Evolutionary conservation across 1,139 yeast genomes (phyloP).

Genomic region (Saccharomyces hybrid): DNA sequence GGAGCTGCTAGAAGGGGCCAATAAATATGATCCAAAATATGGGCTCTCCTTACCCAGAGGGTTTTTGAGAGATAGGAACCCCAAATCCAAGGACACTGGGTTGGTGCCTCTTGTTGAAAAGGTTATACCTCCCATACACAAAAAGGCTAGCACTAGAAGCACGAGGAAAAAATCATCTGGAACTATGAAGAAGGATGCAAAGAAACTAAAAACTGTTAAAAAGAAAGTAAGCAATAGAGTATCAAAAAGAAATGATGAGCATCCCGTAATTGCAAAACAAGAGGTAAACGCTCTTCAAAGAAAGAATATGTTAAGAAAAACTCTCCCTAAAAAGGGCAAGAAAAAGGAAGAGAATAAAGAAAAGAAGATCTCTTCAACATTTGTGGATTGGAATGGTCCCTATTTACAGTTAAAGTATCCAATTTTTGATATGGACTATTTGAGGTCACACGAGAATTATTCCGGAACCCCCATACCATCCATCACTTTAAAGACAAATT

Average conservation of each 20-base stretch:
- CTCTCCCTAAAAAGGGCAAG: not conserved
- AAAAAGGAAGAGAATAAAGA: constrained; percentile 1
- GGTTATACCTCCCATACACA: not conserved
- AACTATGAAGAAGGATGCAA: not conserved
- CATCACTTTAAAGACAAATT: constrained; percentile 15
- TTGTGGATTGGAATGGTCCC: constrained; percentile 11
- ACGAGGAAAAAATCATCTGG: not conserved
- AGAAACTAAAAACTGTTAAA: not conserved
- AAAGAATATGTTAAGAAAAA: not conserved
- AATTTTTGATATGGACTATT: constrained; percentile 17
- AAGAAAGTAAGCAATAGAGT: not conserved
- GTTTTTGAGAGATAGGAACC: constrained; percentile 11
- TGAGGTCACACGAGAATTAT: constrained; percentile 6
- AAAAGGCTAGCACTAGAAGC: not conserved
- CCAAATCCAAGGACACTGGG: not conserved
- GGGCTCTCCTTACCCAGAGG: constrained; percentile 23
- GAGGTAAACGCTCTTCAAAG: not conserved
- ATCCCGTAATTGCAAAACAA: not conserved
- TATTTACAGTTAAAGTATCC: constrained; percentile 10
- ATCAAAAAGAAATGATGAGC: not conserved
- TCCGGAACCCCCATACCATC: constrained; percentile 13
- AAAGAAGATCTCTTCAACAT: constrained; percentile 5
- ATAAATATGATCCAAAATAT: constrained; percentile 33
- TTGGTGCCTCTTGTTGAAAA: not conserved
- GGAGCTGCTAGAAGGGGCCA: constrained; percentile 32